These are phyloP conservation scores for Pyrenopolyporus hunteri DNA, from an alignment of 495 filamentous ascomycete genomes.

Conservation along the genomic window DNA sequence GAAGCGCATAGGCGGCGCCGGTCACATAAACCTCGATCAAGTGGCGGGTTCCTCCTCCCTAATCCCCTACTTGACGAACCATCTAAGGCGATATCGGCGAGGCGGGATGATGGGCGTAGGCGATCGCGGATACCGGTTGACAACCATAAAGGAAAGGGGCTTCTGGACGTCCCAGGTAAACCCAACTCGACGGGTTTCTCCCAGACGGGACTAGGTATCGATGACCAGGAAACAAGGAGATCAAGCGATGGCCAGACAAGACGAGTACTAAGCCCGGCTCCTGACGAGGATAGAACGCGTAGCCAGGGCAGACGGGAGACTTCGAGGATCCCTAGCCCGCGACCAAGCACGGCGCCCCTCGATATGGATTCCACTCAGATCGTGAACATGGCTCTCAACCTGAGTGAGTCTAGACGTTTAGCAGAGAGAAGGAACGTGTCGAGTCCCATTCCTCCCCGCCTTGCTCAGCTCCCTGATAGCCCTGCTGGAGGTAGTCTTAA, in stretches of 20 bases:
- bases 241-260: conserved; percentile 14
- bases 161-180: conserved; percentile 20
- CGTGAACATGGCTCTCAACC: conserved; percentile 84
- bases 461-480: conserved; percentile 50
- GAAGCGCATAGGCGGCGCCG: conserved; percentile 37
- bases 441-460: conserved; percentile 54
- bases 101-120: conserved; percentile 36
- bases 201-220: conserved; percentile 26
- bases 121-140: conserved; percentile 41
- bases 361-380: conserved; percentile 84
- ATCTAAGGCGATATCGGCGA: conserved; percentile 11
- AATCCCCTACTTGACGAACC: conserved; percentile 41
- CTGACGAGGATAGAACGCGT: conserved; percentile 26
- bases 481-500: conserved; percentile 61
- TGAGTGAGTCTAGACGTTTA: conserved; percentile 81
- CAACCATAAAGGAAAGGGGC: conserved; percentile 33
- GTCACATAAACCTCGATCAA: conserved; percentile 50
- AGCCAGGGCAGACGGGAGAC: conserved; percentile 23
- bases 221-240: conserved; percentile 18
- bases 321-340: conserved; percentile 33
- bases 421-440: conserved; percentile 62
- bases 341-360: conserved; percentile 43
- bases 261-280: conserved; percentile 13
- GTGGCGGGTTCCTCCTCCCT: conserved; percentile 54
- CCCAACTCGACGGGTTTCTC: not conserved